Base-by-base conservation (phyloP, 257 asterid genomes). In the Salvia splendens region DNA sequence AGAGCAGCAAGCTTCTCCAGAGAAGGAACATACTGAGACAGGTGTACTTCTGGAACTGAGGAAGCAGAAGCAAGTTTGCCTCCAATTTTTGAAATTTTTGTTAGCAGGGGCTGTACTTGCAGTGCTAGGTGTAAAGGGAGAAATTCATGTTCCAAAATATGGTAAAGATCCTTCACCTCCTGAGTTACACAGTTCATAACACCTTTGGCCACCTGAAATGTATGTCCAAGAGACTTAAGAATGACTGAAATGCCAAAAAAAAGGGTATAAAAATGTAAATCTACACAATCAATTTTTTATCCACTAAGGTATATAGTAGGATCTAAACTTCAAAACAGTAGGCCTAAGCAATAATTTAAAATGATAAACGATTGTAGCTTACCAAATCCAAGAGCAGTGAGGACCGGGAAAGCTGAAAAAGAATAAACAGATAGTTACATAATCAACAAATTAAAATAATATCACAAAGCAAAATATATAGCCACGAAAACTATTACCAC, bases 391-490 rank as follows among this genome's bases (percentile, higher is more conserved):
- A 42, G 40, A 70, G 64, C 41, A 70, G 61, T 1, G 75, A 70
- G 36, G 97, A 74, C 80, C 98, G 84, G 41, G 97, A 89, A 64
- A 92, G 93, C 98, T 92, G 98, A 68, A 81, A 75, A 61, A 47
- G 14, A 67, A 76, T 9, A 61, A 61, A 71, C 28, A 10, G 55
- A 17, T 28, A 75, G 74, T 65, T 46, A 43, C n/a, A 55, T 58
- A 35, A 35, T 46, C 17, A 51, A 62, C 10, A 0, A 53, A 68
- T 2, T 51, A 24, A 20, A 55, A 38, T 33, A 35, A 45, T 11
- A 56, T 32, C 45, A 55, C 43, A 46, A 53, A 68, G 61, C 38
- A 65, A 69, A 56, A 48, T 50, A 73, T 68, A 53, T 35, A 59
- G 32, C 61, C 46, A 38, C 3, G 33, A 48, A n/a, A 60, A 3